These are phyloP conservation scores for Microbotryomycetes sp. DNA, from an alignment of 1,284 basidiomycete species.

Conservation along the genomic window DNA sequence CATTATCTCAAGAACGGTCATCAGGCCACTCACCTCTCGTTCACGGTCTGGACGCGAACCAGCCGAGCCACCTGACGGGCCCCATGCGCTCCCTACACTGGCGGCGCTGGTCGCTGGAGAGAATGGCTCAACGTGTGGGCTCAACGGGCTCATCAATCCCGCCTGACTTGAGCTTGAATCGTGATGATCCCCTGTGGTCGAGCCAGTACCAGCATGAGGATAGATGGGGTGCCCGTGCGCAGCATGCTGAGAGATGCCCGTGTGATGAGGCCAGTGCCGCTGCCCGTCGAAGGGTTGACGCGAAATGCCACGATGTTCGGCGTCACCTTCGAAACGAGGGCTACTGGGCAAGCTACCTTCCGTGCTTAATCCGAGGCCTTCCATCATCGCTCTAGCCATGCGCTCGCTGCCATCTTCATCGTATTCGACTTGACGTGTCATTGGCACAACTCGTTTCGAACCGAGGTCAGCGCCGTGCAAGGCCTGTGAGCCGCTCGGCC, in stretches of 20 bases:
- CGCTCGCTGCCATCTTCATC: not conserved
- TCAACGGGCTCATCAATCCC: constrained; percentile 21
- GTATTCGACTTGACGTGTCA: not conserved
- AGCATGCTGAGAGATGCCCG: too few relatives aligned
- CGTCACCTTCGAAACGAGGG: too few relatives aligned
- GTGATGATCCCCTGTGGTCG: not conserved
- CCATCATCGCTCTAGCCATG: not conserved
- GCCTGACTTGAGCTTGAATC: not conserved
- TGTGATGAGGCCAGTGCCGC: too few relatives aligned
- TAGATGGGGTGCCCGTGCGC: too few relatives aligned
- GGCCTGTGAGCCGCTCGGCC: not conserved
- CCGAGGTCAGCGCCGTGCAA: not conserved
- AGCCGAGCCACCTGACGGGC: not conserved
- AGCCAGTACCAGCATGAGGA: too few relatives aligned
- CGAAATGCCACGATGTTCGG: too few relatives aligned
- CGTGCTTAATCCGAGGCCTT: not conserved
- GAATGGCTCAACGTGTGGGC: constrained; percentile 33
- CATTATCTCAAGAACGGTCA: not conserved
- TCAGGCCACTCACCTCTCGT: not conserved
- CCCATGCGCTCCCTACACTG: not conserved
- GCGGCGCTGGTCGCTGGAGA: constrained; percentile 19
- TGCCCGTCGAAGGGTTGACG: too few relatives aligned
- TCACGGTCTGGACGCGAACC: not conserved
- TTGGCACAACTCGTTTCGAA: not conserved
- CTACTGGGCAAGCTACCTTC: not conserved